phyloP scores from a whole-genome alignment of 2,329 filamentous ascomycete genomes.

The Lomentospora prolificans region DNA sequence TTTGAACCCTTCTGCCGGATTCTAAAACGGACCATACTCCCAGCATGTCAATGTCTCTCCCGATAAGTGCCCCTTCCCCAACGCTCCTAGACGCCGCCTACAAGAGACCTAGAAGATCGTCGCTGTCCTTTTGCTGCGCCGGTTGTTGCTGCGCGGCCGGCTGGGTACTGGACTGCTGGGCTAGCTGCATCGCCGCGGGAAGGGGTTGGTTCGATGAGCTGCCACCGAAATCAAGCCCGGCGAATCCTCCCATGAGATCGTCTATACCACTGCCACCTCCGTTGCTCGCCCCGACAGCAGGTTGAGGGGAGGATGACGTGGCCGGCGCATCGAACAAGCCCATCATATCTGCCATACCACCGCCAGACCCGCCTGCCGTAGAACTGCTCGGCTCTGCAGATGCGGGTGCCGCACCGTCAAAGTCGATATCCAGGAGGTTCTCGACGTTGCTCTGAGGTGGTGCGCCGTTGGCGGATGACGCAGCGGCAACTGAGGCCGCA shows the following conservation, averaged over 20 bases:
- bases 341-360: constrained; percentile 54
- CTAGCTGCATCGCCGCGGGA: constrained; percentile 51
- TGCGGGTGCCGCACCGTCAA: constrained; percentile 88
- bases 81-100: constrained; percentile 15
- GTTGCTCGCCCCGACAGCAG: constrained; percentile 19
- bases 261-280: constrained; percentile 71
- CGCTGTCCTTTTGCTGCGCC: constrained; percentile 45
- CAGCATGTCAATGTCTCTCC: not conserved
- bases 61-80: not conserved
- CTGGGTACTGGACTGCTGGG: constrained; percentile 21
- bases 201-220: constrained; percentile 46
- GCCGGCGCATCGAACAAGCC: constrained; percentile 60
- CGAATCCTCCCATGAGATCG: constrained; percentile 86
- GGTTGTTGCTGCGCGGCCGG: constrained; percentile 13
- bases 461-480: constrained; percentile 52
- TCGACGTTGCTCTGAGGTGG: constrained; percentile 69
- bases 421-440: constrained; percentile 92
- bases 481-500: constrained; percentile 63
- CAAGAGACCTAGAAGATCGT: constrained; percentile 45
- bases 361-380: constrained; percentile 28
- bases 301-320: constrained; percentile 23
- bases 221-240: constrained; percentile 64
- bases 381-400: constrained; percentile 65
- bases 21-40: constrained; percentile 1
- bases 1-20: not conserved